A percentile compares a stretch with the other conserved stretches of the same genome.
Conservation (phyloP, 2,329 filamentous ascomycete genomes). For the Microascus cirrosus region DNA sequence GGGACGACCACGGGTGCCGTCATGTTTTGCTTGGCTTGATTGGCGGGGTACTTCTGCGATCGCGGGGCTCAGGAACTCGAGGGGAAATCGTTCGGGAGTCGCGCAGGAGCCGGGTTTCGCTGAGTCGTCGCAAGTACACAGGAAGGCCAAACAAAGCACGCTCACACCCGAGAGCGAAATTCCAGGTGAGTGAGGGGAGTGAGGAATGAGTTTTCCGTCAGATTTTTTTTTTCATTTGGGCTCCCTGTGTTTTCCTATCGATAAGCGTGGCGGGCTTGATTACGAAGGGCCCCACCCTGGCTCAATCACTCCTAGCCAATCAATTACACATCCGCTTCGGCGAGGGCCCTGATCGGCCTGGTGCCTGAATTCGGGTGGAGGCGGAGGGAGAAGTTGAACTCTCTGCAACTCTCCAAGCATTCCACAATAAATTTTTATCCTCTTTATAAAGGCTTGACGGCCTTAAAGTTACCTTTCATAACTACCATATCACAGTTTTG, state of each 20-base stretch:
- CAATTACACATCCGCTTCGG: neutral
- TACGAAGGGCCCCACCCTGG: neutral
- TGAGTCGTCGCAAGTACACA: neutral
- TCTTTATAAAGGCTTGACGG: too few relatives aligned
- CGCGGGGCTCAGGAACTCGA: neutral
- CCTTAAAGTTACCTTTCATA: too few relatives aligned
- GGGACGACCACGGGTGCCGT: slow-evolving; percentile 38
- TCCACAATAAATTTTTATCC: too few relatives aligned
- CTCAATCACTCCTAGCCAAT: neutral
- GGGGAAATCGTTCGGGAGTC: neutral
- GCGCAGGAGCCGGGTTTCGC: neutral
- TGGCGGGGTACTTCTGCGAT: neutral
- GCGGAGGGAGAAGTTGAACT: too few relatives aligned
- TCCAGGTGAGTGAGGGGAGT: neutral
- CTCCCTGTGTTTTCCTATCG: neutral
- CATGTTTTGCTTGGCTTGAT: slow-evolving; percentile 30
- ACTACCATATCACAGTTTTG: too few relatives aligned
- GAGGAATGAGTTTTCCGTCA: neutral
- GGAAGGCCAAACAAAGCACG: neutral
- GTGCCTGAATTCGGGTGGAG: too few relatives aligned
- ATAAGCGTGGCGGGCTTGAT: neutral
- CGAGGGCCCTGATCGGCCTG: too few relatives aligned
- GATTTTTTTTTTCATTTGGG: neutral
- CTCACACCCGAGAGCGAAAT: neutral
- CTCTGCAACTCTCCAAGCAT: too few relatives aligned